A percentile compares a stretch with the other conserved stretches of the same genome.
These are phyloP conservation scores for Candida adriatica DNA, from an alignment of 805 yeast genomes.

Conservation along the genomic window DNA sequence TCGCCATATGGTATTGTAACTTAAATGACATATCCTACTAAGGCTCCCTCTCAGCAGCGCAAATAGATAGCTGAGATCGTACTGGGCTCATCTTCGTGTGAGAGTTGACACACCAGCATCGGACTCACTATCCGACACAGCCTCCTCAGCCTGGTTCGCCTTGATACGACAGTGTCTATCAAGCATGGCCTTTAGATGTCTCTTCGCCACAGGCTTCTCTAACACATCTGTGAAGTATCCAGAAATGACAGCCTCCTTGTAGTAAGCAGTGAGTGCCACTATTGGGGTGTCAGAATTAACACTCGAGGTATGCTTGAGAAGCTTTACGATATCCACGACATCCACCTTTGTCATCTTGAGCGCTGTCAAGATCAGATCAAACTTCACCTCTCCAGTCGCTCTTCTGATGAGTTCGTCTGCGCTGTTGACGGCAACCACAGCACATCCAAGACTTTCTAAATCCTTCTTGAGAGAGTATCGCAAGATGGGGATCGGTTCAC, in stretches of 20 bases:
- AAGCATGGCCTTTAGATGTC: constrained; percentile 15
- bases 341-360: constrained; percentile 59
- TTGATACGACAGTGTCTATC: constrained; percentile 23
- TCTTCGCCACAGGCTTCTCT: constrained; percentile 54
- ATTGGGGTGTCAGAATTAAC: constrained; percentile 74
- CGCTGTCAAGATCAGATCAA: constrained; percentile 79
- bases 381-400: constrained; percentile 75
- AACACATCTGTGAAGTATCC: constrained; percentile 56
- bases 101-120: too few relatives aligned
- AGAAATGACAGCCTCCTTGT: constrained; percentile 51
- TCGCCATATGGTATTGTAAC: too few relatives aligned
- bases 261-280: constrained; percentile 65
- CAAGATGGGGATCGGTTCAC: constrained; percentile 84
- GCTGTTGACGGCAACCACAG: constrained; percentile 66
- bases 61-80: too few relatives aligned
- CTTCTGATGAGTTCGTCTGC: constrained; percentile 81
- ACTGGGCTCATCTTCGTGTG: too few relatives aligned
- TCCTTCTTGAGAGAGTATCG: constrained; percentile 58
- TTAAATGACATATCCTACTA: too few relatives aligned
- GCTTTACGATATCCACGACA: constrained; percentile 69
- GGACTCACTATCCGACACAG: constrained; percentile 24
- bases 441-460: constrained; percentile 67
- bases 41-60: too few relatives aligned
- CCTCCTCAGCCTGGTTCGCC: constrained; percentile 19
- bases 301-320: constrained; percentile 69